Conservation (phyloP, 2,329 filamentous ascomycete species). For the Cladosporium sp. region DNA sequence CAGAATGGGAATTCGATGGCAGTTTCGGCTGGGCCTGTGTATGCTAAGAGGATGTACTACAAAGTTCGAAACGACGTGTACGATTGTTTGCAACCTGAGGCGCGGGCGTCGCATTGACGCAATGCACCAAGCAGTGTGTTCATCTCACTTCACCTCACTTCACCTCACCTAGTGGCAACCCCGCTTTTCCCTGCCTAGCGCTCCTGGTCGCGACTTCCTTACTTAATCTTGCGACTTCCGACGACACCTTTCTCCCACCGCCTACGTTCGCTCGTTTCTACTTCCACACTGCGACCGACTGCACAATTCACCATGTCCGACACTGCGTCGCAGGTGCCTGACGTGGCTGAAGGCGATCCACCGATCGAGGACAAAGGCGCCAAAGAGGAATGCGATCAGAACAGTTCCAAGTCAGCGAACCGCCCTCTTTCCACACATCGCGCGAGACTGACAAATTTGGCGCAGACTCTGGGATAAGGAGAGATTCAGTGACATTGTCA, state of each 20-base stretch:
- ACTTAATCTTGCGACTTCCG: neutral
- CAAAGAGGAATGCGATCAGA: neutral
- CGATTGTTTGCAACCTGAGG: neutral
- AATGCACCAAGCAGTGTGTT: no score
- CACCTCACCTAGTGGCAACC: neutral
- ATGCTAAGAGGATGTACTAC: conserved; percentile 16
- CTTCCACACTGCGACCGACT: neutral
- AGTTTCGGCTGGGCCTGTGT: conserved; percentile 42
- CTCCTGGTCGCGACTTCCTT: neutral
- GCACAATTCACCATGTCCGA: neutral
- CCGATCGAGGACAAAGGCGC: neutral
- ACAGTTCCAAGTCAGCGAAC: neutral
- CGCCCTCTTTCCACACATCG: no score
- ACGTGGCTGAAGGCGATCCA: neutral
- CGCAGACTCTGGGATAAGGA: neutral
- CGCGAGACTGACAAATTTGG: neutral
- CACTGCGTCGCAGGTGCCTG: neutral
- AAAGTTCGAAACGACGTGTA: neutral
- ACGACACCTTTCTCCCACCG: neutral
- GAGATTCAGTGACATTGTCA: neutral
- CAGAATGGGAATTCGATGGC: conserved; percentile 41
- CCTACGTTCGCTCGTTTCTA: neutral
- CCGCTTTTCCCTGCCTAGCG: neutral
- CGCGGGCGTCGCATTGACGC: no score
- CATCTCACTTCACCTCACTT: no score